Percentiles rank a stretch among this genome's conserved stretches.
phyloP scores from a whole-genome alignment of 306 rosid genomes.

The Trichosanthes truncata region DNA sequence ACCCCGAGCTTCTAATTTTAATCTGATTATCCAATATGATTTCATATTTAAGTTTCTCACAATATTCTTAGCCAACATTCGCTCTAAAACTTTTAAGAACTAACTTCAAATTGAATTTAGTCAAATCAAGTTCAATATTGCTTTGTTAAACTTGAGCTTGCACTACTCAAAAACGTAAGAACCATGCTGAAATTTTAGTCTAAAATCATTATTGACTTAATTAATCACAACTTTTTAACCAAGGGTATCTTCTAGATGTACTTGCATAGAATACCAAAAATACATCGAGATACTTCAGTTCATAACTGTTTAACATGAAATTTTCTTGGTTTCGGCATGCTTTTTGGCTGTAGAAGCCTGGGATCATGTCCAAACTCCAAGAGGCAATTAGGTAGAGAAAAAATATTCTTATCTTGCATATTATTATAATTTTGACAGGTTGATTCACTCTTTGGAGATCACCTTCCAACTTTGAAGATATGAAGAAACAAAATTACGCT shows the following conservation, averaged over 20 bases:
- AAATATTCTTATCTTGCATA: neutral
- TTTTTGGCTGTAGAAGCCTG: constrained; percentile 58
- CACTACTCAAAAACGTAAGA: neutral
- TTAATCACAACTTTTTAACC: neutral
- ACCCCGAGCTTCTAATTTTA: neutral
- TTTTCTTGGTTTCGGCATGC: neutral
- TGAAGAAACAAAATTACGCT: constrained; percentile 77
- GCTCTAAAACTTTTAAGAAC: neutral
- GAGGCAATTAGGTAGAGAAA: constrained; percentile 39
- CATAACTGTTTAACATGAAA: neutral
- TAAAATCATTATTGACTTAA: neutral
- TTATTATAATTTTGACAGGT: constrained; percentile 29
- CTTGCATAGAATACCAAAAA: neutral
- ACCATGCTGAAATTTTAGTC: neutral
- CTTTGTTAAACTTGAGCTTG: neutral
- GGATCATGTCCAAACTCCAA: constrained; percentile 71
- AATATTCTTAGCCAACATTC: neutral
- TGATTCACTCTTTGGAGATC: constrained; percentile 70
- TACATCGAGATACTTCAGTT: neutral
- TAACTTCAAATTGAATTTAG: neutral
- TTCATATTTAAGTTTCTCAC: neutral
- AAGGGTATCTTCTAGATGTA: neutral
- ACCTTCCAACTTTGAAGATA: constrained; percentile 71
- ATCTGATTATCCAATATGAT: neutral
- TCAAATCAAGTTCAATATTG: neutral